phyloP scores from a whole-genome alignment of 169 alveolate species.

The Babesia sp. region DNA sequence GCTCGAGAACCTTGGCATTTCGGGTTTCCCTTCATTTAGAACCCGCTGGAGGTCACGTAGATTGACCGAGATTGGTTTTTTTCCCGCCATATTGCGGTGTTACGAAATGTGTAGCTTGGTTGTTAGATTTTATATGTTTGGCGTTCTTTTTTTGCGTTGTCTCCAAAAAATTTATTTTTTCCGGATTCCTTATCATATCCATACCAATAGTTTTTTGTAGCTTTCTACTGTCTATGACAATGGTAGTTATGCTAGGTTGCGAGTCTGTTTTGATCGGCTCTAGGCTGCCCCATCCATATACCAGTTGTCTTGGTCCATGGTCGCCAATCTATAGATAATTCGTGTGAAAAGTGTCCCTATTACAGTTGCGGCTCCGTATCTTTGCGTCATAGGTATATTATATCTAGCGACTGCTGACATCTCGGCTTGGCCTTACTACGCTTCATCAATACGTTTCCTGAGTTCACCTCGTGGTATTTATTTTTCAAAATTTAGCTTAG shows the following conservation, averaged over 20 bases:
- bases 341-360: too few species aligned
- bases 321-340: too few species aligned
- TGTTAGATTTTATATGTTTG: not conserved
- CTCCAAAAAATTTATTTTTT: not conserved
- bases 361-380: too few species aligned
- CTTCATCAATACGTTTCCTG: too few species aligned
- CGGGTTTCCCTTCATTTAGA: constrained; percentile 51
- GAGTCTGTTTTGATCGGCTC: not conserved
- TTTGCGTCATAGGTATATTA: too few species aligned
- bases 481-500: too few species aligned
- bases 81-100: constrained; percentile 31
- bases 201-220: not conserved
- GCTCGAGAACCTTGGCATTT: constrained; percentile 34
- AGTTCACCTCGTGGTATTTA: too few species aligned
- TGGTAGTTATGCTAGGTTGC: not conserved
- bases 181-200: not conserved
- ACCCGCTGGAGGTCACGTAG: constrained; percentile 66
- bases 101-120: not conserved
- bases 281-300: not conserved
- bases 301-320: not conserved
- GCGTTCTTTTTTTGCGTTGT: not conserved
- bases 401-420: too few species aligned
- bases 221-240: not conserved
- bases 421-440: too few species aligned
- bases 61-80: constrained; percentile 61